Evolutionary conservation across 148 eudicot genomes (phyloP).

Genomic region (Tetragonia tetragonoides): DNA sequence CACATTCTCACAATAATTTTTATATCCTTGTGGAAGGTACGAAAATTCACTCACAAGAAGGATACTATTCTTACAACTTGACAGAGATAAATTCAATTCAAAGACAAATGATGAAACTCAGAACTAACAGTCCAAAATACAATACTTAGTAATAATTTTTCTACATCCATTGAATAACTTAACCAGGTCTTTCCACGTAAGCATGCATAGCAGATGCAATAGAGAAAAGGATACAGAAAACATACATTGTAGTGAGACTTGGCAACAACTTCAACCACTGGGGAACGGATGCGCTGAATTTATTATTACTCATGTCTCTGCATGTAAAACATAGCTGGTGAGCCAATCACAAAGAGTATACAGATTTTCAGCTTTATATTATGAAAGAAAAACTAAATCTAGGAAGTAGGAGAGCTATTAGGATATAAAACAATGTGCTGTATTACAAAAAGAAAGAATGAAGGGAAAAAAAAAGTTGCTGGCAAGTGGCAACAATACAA

Average conservation of each 20-base stretch:
- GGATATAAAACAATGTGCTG: not conserved
- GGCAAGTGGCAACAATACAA: too few relatives aligned
- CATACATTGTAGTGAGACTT: conserved; percentile 34
- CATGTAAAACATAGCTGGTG: conserved; percentile 21
- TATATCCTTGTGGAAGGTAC: too few relatives aligned
- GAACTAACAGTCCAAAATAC: not conserved
- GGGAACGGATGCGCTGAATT: conserved; percentile 23
- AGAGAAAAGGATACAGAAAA: conserved; percentile 6
- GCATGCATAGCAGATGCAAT: not conserved
- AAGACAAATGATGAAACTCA: not conserved
- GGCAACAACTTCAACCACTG: conserved; percentile 26
- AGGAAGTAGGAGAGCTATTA: not conserved
- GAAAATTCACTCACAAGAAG: too few relatives aligned
- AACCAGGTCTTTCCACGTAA: not conserved
- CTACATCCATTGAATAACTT: not conserved
- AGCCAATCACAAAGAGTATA: not conserved
- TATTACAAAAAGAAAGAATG: not conserved
- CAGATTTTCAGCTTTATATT: not conserved
- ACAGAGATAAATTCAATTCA: not conserved
- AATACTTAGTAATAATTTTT: not conserved
- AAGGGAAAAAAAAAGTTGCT: too few relatives aligned
- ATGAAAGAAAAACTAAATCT: not conserved
- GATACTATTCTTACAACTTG: too few relatives aligned
- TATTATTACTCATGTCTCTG: conserved; percentile 41
- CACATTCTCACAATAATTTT: too few relatives aligned